A percentile compares a stretch with the other conserved stretches of the same genome.
phyloP scores from a whole-genome alignment of 1,139 yeast species.

The Yamadazyma friedrichii region DNA sequence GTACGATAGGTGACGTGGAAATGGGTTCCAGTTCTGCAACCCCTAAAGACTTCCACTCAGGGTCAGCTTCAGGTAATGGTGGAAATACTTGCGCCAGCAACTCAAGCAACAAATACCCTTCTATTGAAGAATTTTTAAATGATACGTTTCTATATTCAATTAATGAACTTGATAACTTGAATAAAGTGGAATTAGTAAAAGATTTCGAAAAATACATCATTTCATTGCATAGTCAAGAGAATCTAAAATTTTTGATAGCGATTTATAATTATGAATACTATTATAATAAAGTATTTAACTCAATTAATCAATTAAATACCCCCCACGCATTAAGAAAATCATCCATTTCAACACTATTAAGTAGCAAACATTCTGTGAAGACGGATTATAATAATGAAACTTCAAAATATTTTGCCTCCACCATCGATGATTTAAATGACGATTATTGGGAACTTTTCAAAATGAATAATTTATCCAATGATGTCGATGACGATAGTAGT shows the following conservation, averaged over 20 bases:
- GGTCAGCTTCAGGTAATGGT: too few relatives aligned
- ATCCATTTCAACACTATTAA: constrained; percentile 3
- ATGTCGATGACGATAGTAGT: constrained; percentile 10
- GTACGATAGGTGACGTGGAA: too few relatives aligned
- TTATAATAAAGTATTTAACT: constrained; percentile 11
- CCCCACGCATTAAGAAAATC: not conserved
- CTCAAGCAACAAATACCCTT: constrained; percentile 11
- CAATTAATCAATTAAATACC: constrained; percentile 8
- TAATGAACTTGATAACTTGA: constrained; percentile 16
- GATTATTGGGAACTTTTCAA: constrained; percentile 30
- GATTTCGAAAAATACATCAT: constrained; percentile 20
- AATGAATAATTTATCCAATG: constrained; percentile 19
- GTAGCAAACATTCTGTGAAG: constrained; percentile 7
- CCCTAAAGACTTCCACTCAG: too few relatives aligned
- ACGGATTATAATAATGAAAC: constrained; percentile 24
- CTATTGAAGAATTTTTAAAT: constrained; percentile 26
- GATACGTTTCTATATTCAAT: constrained; percentile 25
- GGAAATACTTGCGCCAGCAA: not conserved
- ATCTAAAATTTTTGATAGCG: constrained; percentile 43
- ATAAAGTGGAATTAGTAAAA: constrained; percentile 16
- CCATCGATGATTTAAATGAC: constrained; percentile 32
- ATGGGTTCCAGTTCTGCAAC: not conserved
- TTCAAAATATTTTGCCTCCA: constrained; percentile 27
- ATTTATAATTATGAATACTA: constrained; percentile 43
- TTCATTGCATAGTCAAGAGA: constrained; percentile 44